These are phyloP conservation scores for Cladophialophora yegresii DNA, from an alignment of 2,329 filamentous ascomycete species.

Conservation along the genomic window DNA sequence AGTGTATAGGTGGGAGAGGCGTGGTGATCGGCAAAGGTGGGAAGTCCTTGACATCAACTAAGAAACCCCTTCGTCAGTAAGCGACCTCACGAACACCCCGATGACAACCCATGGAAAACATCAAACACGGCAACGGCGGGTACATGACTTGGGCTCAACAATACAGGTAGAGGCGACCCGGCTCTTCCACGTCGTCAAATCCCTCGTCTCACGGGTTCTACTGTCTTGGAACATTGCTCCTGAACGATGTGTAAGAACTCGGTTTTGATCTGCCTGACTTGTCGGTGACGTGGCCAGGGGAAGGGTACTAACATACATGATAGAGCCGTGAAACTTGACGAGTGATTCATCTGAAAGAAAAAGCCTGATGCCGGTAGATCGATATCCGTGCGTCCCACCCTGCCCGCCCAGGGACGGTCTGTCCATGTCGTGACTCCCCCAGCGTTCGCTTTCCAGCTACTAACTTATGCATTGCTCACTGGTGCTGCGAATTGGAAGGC, in stretches of 20 bases:
- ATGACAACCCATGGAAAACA: conserved; percentile 22
- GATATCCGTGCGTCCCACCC: conserved; percentile 32
- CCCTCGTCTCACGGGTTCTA: conserved; percentile 22
- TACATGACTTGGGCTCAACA: conserved; percentile 19
- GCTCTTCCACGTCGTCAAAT: conserved; percentile 32
- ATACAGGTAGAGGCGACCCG: conserved; percentile 29
- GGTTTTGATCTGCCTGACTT: conserved; percentile 35
- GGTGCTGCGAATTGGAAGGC: conserved; percentile 29
- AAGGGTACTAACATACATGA: conserved; percentile 55
- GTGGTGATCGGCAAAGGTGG: conserved; percentile 46
- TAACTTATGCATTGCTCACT: conserved; percentile 33
- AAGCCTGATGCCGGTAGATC: conserved; percentile 44
- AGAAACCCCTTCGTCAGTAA: conserved; percentile 39
- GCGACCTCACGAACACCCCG: conserved; percentile 20
- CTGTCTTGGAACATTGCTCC: conserved; percentile 28
- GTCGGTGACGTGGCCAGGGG: conserved; percentile 24
- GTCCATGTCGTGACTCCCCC: conserved; percentile 31
- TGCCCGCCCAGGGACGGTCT: conserved; percentile 27
- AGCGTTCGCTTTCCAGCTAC: conserved; percentile 35
- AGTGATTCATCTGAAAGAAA: conserved; percentile 39
- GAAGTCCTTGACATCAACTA: conserved; percentile 51
- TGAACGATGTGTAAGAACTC: conserved; percentile 33
- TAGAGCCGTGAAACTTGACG: conserved; percentile 40
- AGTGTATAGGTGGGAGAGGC: conserved; percentile 43
- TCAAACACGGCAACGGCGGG: conserved; percentile 31